Base-by-base conservation (phyloP, 2,329 filamentous ascomycete genomes). In the Fusarium xylarioides region DNA sequence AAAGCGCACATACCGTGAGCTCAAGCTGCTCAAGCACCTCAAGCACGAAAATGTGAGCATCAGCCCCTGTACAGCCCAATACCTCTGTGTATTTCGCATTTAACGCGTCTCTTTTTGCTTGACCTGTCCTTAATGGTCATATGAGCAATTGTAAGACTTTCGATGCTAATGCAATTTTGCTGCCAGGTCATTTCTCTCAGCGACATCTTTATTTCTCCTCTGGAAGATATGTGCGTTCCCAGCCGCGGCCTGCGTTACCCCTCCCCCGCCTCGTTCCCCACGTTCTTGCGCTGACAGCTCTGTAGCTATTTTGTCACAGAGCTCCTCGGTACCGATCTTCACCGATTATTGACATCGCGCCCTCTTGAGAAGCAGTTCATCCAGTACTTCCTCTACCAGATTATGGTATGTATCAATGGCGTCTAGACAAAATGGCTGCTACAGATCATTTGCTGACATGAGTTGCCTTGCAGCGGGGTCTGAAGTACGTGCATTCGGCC, bases 341-440 rank as follows among this genome's bases (percentile, higher is more conserved):
- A 99, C 86, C 92, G 96, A 75, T 90, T 99, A 71, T 90, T 99
- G 77, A 98, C 95, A 56, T 98, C 96, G 53, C 89, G 96, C 81
- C 96, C 96, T 30, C 91, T 99, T 59, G 96, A 99, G 88, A 98
- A 97, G 86, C 96, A 99, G 84, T 99, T 99, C 84, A 98, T 99
- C 79, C 96, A 99, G 86, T 99, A 99, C 86, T 99, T 99, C 83
- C 90, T 99, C 69, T 99, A 99, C 84, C 96, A 99, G 85, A 99
- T 99, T 80, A 90, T 98, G 87, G 95, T 98, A 86, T 79, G 92
- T 74, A 37, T 34, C 38, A 58, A 58, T 12, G 42, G 28, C 38
- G n/a, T 23, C 58, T 38, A 46, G 34, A 38, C n/a, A 46, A 28
- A 60, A 21, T 44, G 34, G 16, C 16, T 34, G 10, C 54, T 18